phyloP scores from a whole-genome alignment of 306 rosid genomes.

The Carpinus fangiana region DNA sequence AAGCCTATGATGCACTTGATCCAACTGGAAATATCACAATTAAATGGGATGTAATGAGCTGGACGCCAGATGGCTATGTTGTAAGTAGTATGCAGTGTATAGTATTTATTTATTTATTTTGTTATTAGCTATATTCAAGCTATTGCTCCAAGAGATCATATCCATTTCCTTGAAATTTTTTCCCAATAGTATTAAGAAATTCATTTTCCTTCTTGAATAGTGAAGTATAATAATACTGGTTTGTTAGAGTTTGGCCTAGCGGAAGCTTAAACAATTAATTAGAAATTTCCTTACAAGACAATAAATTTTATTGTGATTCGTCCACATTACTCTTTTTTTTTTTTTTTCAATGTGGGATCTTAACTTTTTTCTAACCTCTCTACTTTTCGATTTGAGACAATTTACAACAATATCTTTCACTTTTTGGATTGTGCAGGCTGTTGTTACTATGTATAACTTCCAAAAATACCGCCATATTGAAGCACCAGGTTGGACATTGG shows the following conservation, averaged over 20 bases:
- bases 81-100: constrained; percentile 55
- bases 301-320: too few species aligned
- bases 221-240: not conserved
- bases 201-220: not conserved
- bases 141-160: not conserved
- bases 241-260: not conserved
- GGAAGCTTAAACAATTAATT: not conserved
- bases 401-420: constrained; percentile 1
- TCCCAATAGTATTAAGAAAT: not conserved
- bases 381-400: constrained; percentile 3
- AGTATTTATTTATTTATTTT: not conserved
- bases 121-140: not conserved
- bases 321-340: not conserved
- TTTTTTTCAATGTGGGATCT: too few species aligned
- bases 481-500: constrained; percentile 77
- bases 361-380: constrained; percentile 7
- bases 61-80: constrained; percentile 96
- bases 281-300: not conserved
- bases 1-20: constrained; percentile 88
- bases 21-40: constrained; percentile 89
- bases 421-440: constrained; percentile 59
- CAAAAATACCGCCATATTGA: constrained; percentile 87
- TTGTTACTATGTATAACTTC: constrained; percentile 90
- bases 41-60: constrained; percentile 85
- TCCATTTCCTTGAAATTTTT: not conserved